Conservation (phyloP, 805 yeast species). For the Yarrowia divulgata region DNA sequence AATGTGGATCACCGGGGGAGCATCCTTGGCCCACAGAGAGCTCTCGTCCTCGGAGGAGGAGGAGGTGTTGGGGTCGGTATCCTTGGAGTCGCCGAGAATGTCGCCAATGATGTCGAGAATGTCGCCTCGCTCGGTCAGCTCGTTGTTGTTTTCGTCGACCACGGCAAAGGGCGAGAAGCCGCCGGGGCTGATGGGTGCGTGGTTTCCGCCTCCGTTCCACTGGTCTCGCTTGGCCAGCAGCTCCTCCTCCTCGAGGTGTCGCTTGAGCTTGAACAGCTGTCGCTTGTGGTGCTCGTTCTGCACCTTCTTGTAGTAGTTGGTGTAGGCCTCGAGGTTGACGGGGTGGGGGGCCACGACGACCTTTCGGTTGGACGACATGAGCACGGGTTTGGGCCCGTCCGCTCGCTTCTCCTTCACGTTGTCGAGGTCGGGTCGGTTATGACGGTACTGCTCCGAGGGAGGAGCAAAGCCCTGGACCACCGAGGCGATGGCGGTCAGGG, state of each 20-base stretch:
- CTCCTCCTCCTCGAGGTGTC: slow-evolving; percentile 33
- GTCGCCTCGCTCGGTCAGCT: slow-evolving; percentile 36
- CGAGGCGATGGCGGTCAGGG: slow-evolving; percentile 31
- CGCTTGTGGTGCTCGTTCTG: slow-evolving; percentile 39
- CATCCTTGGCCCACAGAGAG: slow-evolving; percentile 32
- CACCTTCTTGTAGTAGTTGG: slow-evolving; percentile 37
- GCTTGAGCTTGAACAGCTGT: slow-evolving; percentile 37
- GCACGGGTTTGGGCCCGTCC: slow-evolving; percentile 21
- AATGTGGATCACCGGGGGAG: slow-evolving; percentile 28
- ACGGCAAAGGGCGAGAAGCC: slow-evolving; percentile 25
- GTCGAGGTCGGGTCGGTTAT: slow-evolving; percentile 28
- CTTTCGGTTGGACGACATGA: slow-evolving; percentile 37
- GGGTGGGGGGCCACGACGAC: slow-evolving; percentile 24
- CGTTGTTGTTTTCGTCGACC: slow-evolving; percentile 34
- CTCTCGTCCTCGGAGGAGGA: not conserved
- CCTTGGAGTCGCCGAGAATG: slow-evolving; percentile 27
- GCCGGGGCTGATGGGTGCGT: slow-evolving; percentile 14
- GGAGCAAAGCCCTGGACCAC: slow-evolving; percentile 39
- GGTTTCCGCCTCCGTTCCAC: slow-evolving; percentile 11
- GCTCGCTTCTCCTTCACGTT: not conserved
- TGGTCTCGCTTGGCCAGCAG: slow-evolving; percentile 25
- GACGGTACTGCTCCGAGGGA: slow-evolving; percentile 23
- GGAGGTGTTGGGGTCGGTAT: slow-evolving; percentile 6
- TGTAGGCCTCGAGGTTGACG: slow-evolving; percentile 39
- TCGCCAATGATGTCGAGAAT: slow-evolving; percentile 32